A percentile compares a stretch with the other conserved stretches of the same genome.
phyloP scores from a whole-genome alignment of 179 eudicot species.

The Patellifolia procumbens region DNA sequence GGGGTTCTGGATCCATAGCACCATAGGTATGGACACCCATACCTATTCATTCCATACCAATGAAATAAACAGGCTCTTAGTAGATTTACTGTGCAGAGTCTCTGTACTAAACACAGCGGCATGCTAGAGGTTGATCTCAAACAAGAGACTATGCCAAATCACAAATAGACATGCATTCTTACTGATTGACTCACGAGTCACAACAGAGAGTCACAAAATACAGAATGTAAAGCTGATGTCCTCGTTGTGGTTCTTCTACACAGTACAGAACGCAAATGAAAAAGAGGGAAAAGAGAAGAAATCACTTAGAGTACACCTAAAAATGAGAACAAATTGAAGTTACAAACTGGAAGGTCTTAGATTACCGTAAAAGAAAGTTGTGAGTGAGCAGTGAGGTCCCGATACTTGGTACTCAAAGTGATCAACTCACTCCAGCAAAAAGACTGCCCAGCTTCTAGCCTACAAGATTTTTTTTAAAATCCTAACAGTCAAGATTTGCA shows the following conservation, averaged over 20 bases:
- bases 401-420: constrained; percentile 88
- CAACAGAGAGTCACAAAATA: constrained; percentile 2
- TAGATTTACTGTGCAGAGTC: not conserved
- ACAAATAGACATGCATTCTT: not conserved
- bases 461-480: constrained; percentile 31
- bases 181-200: not conserved
- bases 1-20: no score
- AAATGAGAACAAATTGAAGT: not conserved
- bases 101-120: not conserved
- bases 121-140: not conserved
- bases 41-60: no score
- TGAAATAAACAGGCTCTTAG: no score
- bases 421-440: constrained; percentile 91
- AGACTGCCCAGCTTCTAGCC: constrained; percentile 85
- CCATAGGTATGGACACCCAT: no score
- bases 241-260: not conserved
- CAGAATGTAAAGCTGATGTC: not conserved
- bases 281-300: not conserved
- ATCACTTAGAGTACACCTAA: not conserved
- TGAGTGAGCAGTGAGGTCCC: constrained; percentile 89
- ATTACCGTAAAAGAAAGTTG: constrained; percentile 85
- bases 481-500: constrained; percentile 8
- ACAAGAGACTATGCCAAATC: not conserved
- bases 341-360: not conserved
- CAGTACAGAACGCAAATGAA: not conserved